Evolutionary conservation across 352 stramenopile species (phyloP).

Genomic region (Phytophthora pistaciae): DNA sequence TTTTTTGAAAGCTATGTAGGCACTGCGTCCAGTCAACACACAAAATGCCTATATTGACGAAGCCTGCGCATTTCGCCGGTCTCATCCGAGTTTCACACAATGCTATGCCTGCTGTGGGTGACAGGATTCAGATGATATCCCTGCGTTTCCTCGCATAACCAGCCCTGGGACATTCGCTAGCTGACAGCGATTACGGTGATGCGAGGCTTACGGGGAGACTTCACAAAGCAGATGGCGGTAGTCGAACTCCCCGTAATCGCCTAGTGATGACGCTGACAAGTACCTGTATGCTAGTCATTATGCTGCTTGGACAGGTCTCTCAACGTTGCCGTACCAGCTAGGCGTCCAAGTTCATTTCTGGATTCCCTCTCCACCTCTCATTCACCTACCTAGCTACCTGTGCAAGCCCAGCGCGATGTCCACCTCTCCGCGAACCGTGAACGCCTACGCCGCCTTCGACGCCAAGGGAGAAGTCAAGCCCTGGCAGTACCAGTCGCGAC

Average conservation of each 20-base stretch:
- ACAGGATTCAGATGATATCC: too few relatives aligned
- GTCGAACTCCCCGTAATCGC: neutral
- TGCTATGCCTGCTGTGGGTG: too few relatives aligned
- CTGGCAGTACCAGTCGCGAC: constrained; percentile 10
- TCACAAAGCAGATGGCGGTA: neutral
- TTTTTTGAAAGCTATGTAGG: too few relatives aligned
- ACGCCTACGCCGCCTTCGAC: constrained; percentile 15
- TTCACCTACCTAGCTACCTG: neutral
- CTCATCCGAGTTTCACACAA: too few relatives aligned
- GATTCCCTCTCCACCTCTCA: neutral
- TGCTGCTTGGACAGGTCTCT: neutral
- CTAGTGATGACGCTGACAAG: neutral
- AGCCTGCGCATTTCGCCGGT: too few relatives aligned
- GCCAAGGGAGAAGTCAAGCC: constrained; percentile 23
- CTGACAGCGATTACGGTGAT: neutral
- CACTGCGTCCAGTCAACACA: too few relatives aligned
- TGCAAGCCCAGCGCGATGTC: neutral
- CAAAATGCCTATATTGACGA: too few relatives aligned
- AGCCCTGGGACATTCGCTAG: too few relatives aligned
- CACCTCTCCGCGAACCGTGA: constrained; percentile 1
- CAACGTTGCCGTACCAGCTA: too few relatives aligned
- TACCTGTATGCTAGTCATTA: neutral
- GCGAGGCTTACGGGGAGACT: constrained; percentile 7
- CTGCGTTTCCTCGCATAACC: too few relatives aligned
- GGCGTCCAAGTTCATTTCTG: neutral